phyloP scores from a whole-genome alignment of 495 filamentous ascomycete species.

The Xylaria telfairii region DNA sequence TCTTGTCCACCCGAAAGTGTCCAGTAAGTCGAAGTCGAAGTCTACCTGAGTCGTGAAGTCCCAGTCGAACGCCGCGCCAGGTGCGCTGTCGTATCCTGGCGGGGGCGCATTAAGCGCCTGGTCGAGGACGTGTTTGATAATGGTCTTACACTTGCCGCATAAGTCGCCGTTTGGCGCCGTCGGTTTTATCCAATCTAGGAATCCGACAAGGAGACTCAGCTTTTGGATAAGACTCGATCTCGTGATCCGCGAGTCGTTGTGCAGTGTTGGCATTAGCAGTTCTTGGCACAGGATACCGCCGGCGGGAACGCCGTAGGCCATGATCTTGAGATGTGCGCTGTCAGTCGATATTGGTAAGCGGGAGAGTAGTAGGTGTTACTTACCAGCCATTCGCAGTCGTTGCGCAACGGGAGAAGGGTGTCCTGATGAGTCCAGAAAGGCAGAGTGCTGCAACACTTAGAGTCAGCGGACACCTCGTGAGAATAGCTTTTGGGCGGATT shows the following conservation, averaged over 20 bases:
- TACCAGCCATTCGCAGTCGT: constrained; percentile 64
- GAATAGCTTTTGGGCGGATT: no score
- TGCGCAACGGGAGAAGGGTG: constrained; percentile 53
- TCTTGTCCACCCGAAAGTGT: constrained; percentile 44
- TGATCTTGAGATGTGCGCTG: constrained; percentile 42
- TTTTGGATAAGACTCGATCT: constrained; percentile 68
- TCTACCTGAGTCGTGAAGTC: constrained; percentile 33
- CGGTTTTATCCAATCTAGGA: constrained; percentile 61
- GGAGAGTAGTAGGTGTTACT: constrained; percentile 29
- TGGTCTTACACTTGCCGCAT: constrained; percentile 51
- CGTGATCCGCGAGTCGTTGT: constrained; percentile 50
- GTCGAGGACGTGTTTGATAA: constrained; percentile 55
- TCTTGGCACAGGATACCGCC: constrained; percentile 68
- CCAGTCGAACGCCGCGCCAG: constrained; percentile 31
- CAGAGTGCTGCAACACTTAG: constrained; percentile 37
- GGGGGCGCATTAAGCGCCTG: constrained; percentile 45
- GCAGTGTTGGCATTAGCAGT: constrained; percentile 60
- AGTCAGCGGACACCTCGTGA: constrained; percentile 21
- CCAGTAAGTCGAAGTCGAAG: constrained; percentile 42
- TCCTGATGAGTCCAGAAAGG: constrained; percentile 56
- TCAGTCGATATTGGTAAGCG: background rate
- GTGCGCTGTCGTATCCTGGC: constrained; percentile 28
- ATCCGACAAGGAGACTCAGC: constrained; percentile 66
- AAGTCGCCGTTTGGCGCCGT: constrained; percentile 60
- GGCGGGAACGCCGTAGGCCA: constrained; percentile 61